Base-by-base conservation (phyloP, 768 basidiomycete genomes). In the Leccinum sublutescens region DNA sequence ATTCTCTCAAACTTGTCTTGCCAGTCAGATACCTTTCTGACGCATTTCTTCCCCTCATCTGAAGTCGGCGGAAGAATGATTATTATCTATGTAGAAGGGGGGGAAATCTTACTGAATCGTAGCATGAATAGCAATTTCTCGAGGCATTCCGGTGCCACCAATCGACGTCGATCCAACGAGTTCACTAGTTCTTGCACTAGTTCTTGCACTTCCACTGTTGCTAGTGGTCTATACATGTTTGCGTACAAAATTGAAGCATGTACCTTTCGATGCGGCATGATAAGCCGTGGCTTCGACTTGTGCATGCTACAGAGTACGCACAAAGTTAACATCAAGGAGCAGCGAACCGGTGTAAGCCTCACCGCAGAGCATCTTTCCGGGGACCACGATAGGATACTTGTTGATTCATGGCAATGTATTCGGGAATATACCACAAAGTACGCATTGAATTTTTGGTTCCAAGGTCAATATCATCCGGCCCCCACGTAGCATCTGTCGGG, bases 1-100 rank as follows among this genome's bases (percentile, higher is more conserved):
- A 64, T 57, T 1, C 21, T 45, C 25, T 8, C 49, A 21, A 68
- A 59, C 45, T 57, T 33, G 4, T 21, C 7, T 45, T 43, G 33
- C 67, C 67, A 66, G 36, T 50, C 3, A 1, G 31, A 50, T 6
- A 68, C 55, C 25, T 50, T 55, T 49, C 62, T 61, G 40, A 68
- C 54, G 21, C 62, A 61, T 57, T 60, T 40, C 27, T 54, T 68
- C 17, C 67, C 67, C 45, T 66, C 62, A 38, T 58, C 64, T 66
- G 51, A 43, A 51, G 2, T 38, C 5, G 23, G 19, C 17, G 19
- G 17, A 40, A 40, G 61, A 1, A 52, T 27, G 25, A n/a, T n/a
- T 40, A 40, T 50, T 33, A 3, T 43, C 3, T 0, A 10, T 9
- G 51, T 21, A 9, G 15, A 47, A 33, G 31, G 29, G 1, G 25